Conservation (phyloP, 768 basidiomycete species). For the Amanita molliuscula region DNA sequence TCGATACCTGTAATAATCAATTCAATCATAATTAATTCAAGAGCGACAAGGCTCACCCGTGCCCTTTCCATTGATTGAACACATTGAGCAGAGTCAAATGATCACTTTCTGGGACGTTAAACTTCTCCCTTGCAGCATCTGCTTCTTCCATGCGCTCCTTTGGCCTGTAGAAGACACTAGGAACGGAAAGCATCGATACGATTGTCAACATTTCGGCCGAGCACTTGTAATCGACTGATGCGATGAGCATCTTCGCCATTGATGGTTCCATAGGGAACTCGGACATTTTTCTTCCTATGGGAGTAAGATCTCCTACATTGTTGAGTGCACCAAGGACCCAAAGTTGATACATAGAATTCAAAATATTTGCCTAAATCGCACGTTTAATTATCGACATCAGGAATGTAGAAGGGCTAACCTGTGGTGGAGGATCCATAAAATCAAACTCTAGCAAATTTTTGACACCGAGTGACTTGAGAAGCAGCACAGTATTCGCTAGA, state of each 20-base stretch:
- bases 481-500: slow-evolving; percentile 89
- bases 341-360: slow-evolving; percentile 99
- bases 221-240: slow-evolving; percentile 87
- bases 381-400: not conserved
- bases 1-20: slow-evolving; percentile 45
- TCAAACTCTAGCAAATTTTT: slow-evolving; percentile 97
- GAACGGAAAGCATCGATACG: slow-evolving; percentile 97
- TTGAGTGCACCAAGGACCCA: slow-evolving; percentile 98
- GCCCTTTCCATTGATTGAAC: slow-evolving; percentile 96
- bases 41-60: slow-evolving; percentile 52
- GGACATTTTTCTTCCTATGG: slow-evolving; percentile 91
- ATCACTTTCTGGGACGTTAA: slow-evolving; percentile 97
- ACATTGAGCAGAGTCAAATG: slow-evolving; percentile 94
- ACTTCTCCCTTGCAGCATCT: slow-evolving; percentile 96
- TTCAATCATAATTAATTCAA: not conserved
- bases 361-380: slow-evolving; percentile 70
- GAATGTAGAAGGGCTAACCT: slow-evolving; percentile 33
- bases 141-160: slow-evolving; percentile 97
- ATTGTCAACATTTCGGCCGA: slow-evolving; percentile 96
- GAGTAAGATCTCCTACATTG: slow-evolving; percentile 94
- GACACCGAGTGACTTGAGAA: slow-evolving; percentile 93
- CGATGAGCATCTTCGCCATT: slow-evolving; percentile 98
- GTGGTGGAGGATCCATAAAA: slow-evolving; percentile 99
- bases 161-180: slow-evolving; percentile 94
- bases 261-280: slow-evolving; percentile 99